Evolutionary conservation across 1,284 basidiomycete species (phyloP), one percentile per base, ranked within the genome.

Genomic region (Vanrija pseudolonga): DNA sequence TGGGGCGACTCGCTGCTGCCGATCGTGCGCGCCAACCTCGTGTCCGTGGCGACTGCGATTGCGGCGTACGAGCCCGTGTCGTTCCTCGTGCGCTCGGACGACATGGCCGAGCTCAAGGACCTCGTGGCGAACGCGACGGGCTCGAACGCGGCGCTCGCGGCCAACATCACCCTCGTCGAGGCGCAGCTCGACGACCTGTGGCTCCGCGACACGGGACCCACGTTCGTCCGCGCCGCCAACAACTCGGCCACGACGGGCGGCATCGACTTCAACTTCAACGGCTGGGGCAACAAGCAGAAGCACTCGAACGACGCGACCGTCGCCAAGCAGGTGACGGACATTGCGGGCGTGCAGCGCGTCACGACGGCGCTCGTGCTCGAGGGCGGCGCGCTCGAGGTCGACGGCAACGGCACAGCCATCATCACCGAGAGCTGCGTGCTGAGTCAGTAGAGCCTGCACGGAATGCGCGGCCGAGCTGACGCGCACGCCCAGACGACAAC

Each of bases 191-290:
- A 50, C 26, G 48, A 50, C 41, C 19, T 50, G 48, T 50, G 48
- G 48, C 32, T 50, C 26, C 48, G 48, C 40, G 40, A 50, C 41
- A 36, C 48, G 0, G 48, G 48, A 8, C 40, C 48, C 19, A 19
- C 36, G 18, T 50, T 50, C 12, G 48, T 50, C 14, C 39, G 39
- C 47, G 19, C 18, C 19, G 28, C 20, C 48, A 43, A 28, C 26
- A 20, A 40, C 12, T 19, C 18, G 11, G n/a, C 8, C 15, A 40
- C 2, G n/a, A 20, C 26, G 19, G 48, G 19, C 19, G 48, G 40
- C 28, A 40, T 43, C 40, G 36, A 43, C 26, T 50, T 50, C 40
- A 50, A 50, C 48, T 50, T 50, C 17, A 50, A 50, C 40, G 48
- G 40, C 12, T 50, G 48, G 48, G 48, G 48, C 14, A 37, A 50